Base-by-base conservation (phyloP, 768 basidiomycete genomes). In the Tephrocybe sp. region DNA sequence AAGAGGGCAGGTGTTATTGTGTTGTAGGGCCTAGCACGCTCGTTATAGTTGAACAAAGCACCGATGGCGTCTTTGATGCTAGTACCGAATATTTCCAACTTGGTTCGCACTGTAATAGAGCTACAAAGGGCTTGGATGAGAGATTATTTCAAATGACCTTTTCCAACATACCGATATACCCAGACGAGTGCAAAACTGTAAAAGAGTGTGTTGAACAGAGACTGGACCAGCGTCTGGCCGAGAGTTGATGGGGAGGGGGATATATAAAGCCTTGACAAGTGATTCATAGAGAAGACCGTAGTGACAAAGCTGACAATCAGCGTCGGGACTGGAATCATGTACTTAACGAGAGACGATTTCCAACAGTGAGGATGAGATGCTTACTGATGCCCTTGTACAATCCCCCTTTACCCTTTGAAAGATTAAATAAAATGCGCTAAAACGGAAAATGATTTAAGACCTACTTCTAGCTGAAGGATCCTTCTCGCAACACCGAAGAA, bases 1-100 rank as follows among this genome's bases (percentile, higher is more conserved):
- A 82, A 68, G 36, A 86, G 69, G 14, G 82, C 81, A 0, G 84
- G 81, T 0, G 79, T 79, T 28, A 77, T 79, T 44, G 85, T 60
- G 21, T 72, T 66, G 79, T 83, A 83, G 2, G 80, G 84, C 18
- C 71, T 73, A n/a, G 72, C 69, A 36, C 78, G 75, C 61, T 86
- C 84, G n/a, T 79, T 78, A 11, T 75, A 75, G 0, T 84, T 84
- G 51, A 84, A 72, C 23, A 86, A 69, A 45, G 79, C 57, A 20
- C 75, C 74, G 8, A 85, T 65, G 14, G 82, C 76, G 50, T 74
- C 68, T 18, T 74, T 59, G 3, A 70, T 67, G 34, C 70, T 60
- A 2, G 70, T 67, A 26, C 71, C 66, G 57, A 79, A 70, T 47
- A 69, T 76, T 7, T 80, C 78, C 8, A 86, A 65, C 54, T 73